Conservation (phyloP, 164 flowering plant genomes). For the Stephania japonica region DNA sequence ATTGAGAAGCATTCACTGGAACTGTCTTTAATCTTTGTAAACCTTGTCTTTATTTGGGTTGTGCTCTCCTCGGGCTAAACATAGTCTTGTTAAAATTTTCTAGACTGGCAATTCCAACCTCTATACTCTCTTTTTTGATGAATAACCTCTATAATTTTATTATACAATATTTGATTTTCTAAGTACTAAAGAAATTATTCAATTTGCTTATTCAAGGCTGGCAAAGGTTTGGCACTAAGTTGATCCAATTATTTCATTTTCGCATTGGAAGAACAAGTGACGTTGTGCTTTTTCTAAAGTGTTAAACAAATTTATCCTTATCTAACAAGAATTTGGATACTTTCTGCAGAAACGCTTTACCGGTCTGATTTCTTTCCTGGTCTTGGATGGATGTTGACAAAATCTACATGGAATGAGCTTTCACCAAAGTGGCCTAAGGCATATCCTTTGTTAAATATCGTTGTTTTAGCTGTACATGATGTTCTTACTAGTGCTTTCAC, state of each 20-base stretch:
- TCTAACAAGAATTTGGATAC: constrained; percentile 8
- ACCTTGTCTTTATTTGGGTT: neutral
- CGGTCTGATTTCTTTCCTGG: constrained; percentile 99
- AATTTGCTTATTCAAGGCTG: neutral
- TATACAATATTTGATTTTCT: neutral
- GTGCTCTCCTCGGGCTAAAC: neutral
- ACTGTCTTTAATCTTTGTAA: neutral
- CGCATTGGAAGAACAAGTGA: neutral
- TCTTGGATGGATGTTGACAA: constrained; percentile 97
- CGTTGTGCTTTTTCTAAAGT: neutral
- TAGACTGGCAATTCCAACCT: neutral
- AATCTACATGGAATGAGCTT: constrained; percentile 81
- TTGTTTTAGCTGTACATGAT: constrained; percentile 8
- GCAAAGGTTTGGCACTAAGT: neutral
- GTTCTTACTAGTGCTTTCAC: neutral
- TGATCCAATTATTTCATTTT: neutral
- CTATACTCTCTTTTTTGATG: too few relatives aligned
- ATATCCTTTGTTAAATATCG: constrained; percentile 61
- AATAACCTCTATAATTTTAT: neutral
- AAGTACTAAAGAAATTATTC: neutral
- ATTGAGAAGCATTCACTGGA: neutral
- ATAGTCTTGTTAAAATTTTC: neutral
- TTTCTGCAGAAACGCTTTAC: constrained; percentile 70
- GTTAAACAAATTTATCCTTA: neutral
- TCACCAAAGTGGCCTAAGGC: constrained; percentile 99